phyloP scores from a whole-genome alignment of 108 stramenopile genomes.

The Chaetoceros tenuissimus region DNA sequence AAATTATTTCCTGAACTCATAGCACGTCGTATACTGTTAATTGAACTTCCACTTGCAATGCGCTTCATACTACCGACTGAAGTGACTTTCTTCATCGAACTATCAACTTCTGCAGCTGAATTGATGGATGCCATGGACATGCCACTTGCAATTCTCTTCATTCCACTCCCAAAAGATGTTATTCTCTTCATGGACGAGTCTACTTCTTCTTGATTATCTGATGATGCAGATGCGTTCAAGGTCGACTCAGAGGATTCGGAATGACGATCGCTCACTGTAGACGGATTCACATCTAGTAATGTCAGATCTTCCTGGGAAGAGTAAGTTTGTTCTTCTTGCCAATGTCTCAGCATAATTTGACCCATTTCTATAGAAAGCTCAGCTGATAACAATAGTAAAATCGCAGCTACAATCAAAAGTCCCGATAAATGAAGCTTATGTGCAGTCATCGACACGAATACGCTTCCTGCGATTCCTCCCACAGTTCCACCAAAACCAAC shows the following conservation, averaged over 20 bases:
- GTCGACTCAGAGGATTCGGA: background rate
- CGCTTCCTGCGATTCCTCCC: constrained; percentile 75
- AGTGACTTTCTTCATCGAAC: constrained; percentile 53
- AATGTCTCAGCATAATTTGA: constrained; percentile 78
- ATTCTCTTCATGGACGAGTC: constrained; percentile 6
- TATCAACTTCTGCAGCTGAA: constrained; percentile 13
- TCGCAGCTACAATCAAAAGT: constrained; percentile 58
- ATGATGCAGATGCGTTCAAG: background rate
- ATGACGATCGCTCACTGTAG: background rate
- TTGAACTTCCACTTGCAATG: constrained; percentile 60
- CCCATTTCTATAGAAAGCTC: constrained; percentile 78
- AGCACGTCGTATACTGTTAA: constrained; percentile 13
- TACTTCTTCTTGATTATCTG: background rate
- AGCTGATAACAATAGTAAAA: constrained; percentile 65
- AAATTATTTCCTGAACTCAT: constrained; percentile 1
- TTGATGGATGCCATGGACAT: background rate
- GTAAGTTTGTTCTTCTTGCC: constrained; percentile 71
- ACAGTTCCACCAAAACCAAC: constrained; percentile 84
- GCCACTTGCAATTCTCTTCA: constrained; percentile 4
- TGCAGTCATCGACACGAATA: constrained; percentile 64
- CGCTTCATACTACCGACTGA: constrained; percentile 79
- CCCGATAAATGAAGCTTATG: constrained; percentile 59
- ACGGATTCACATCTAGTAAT: constrained; percentile 30
- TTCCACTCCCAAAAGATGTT: background rate
- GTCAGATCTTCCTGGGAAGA: constrained; percentile 45